phyloP scores from a whole-genome alignment of 228 moss, liverwort and hornwort species.

The Sphagnum fallax region DNA sequence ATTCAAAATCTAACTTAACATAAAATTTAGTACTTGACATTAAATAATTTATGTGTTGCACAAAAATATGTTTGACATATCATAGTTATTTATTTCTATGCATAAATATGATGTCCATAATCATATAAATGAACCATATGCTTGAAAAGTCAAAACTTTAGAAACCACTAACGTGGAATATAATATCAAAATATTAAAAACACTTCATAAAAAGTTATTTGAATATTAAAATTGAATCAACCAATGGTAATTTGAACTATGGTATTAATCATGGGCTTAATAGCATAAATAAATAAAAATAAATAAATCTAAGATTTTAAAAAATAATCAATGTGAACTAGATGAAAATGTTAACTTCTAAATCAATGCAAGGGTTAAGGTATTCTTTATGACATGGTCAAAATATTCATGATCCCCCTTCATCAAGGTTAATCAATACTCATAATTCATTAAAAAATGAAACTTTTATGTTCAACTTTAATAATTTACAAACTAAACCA shows the following conservation, averaged over 20 bases:
- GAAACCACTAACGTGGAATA: too few relatives aligned
- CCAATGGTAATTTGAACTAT: background rate
- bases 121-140: too few relatives aligned
- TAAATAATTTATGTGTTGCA: background rate
- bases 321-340: background rate
- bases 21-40: constrained; percentile 1
- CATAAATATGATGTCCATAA: too few relatives aligned
- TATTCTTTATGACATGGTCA: background rate
- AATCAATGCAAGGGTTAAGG: background rate
- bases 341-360: background rate
- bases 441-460: background rate
- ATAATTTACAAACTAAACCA: background rate
- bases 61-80: too few relatives aligned
- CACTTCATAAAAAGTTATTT: too few relatives aligned
- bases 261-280: too few relatives aligned
- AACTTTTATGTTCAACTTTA: background rate
- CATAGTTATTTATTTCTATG: too few relatives aligned
- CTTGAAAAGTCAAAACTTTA: too few relatives aligned
- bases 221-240: background rate
- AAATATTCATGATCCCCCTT: background rate
- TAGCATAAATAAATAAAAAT: too few relatives aligned
- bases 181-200: too few relatives aligned
- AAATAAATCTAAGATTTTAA: background rate
- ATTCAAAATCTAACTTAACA: background rate
- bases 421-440: background rate